A percentile compares a stretch with the other conserved stretches of the same genome.
phyloP scores from a whole-genome alignment of 208 protist species.

The Sergeia podlipaevii region DNA sequence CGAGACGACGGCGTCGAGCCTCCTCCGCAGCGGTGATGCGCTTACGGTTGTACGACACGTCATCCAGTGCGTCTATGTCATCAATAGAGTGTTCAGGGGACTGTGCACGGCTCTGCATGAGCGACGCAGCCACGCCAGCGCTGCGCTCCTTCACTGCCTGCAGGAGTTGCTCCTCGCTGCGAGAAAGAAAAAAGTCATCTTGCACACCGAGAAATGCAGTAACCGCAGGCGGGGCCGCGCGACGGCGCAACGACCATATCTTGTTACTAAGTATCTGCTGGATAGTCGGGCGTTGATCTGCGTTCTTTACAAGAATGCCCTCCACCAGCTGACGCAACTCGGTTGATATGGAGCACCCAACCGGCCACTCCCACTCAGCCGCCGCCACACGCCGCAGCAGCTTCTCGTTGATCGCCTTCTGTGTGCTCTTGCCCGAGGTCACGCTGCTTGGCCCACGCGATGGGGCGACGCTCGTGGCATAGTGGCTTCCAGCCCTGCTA shows the following conservation, averaged over 20 bases:
- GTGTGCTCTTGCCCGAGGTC: constrained; percentile 2
- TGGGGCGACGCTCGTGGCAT: background rate
- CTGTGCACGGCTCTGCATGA: constrained; percentile 49
- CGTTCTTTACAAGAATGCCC: constrained; percentile 47
- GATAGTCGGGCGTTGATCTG: constrained; percentile 62
- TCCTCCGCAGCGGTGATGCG: too few relatives aligned
- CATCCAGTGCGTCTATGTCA: background rate
- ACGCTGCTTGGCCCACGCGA: too few relatives aligned
- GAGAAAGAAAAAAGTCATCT: constrained; percentile 76
- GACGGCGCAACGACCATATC: constrained; percentile 68
- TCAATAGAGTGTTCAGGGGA: constrained; percentile 1
- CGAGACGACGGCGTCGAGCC: too few relatives aligned
- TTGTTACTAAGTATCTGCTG: constrained; percentile 45
- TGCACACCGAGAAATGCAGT: constrained; percentile 79
- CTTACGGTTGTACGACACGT: background rate
- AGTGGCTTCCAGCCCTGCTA: constrained; percentile 1
- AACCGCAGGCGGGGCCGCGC: constrained; percentile 61
- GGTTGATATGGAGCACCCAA: constrained; percentile 40
- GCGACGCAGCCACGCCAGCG: constrained; percentile 61
- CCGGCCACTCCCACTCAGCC: constrained; percentile 78
- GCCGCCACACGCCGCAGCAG: constrained; percentile 70
- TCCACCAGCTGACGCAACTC: constrained; percentile 69
- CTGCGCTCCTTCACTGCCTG: constrained; percentile 81
- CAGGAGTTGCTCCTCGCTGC: constrained; percentile 75
- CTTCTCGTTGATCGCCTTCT: constrained; percentile 40